These are phyloP conservation scores for Chaetothyriales sp. DNA, from an alignment of 2,329 filamentous ascomycete genomes.

Conservation along the genomic window DNA sequence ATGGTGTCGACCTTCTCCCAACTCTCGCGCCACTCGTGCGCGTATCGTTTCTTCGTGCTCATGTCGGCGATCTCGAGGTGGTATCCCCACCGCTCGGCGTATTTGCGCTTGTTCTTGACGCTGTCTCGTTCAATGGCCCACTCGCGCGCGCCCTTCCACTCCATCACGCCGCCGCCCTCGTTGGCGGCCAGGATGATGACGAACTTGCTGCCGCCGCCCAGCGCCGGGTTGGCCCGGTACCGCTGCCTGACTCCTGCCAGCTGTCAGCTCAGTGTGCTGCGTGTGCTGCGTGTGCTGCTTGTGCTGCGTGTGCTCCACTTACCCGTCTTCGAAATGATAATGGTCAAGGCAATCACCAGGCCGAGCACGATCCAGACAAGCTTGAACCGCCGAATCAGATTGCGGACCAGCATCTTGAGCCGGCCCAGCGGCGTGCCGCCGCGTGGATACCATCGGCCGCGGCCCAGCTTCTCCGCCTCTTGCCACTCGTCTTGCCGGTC, in stretches of 20 bases:
- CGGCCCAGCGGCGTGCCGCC: conserved; percentile 24
- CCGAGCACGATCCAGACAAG: conserved; percentile 43
- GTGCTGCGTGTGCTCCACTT: not conserved
- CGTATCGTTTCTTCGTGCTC: conserved; percentile 97
- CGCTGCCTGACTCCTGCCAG: not conserved
- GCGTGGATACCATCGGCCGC: conserved; percentile 42
- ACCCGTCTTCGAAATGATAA: conserved; percentile 16
- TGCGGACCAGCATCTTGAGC: conserved; percentile 26
- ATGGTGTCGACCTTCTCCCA: conserved; percentile 98
- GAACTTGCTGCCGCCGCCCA: conserved; percentile 79
- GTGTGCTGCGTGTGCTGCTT: not conserved
- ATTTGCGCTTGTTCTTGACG: conserved; percentile 85
- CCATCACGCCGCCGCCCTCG: conserved; percentile 92
- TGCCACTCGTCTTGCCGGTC: conserved; percentile 39
- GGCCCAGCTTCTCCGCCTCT: conserved; percentile 64
- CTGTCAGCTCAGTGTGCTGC: not conserved
- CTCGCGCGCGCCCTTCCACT: conserved; percentile 93
- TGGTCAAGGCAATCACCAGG: conserved; percentile 12
- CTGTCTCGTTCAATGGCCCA: conserved; percentile 98
- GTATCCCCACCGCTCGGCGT: conserved; percentile 79
- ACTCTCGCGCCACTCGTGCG: conserved; percentile 96
- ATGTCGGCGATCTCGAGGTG: conserved; percentile 94
- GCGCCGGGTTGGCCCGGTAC: conserved; percentile 57
- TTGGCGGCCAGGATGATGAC: conserved; percentile 92
- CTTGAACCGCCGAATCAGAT: conserved; percentile 48